These are phyloP conservation scores for Sphaerostilbella broomeana DNA, from an alignment of 2,329 filamentous ascomycete genomes.

Conservation along the genomic window DNA sequence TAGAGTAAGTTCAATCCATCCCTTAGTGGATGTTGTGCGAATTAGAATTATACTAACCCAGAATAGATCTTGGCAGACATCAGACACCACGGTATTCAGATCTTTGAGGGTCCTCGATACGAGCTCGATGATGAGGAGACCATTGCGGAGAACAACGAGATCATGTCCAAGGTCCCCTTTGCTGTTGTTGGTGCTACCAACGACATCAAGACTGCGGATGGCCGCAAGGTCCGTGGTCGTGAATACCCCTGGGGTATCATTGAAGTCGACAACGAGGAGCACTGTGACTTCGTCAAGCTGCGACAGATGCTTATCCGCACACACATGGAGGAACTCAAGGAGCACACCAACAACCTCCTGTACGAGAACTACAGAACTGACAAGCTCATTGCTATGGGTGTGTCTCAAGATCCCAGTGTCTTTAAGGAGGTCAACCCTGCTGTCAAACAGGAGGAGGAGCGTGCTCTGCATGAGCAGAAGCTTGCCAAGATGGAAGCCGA, in stretches of 20 bases:
- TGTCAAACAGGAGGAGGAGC: conserved; percentile 99
- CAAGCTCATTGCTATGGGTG: conserved; percentile 97
- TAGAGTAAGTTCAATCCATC: conserved; percentile 60
- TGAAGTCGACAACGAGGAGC: conserved; percentile 99
- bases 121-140: conserved; percentile 99
- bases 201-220: conserved; percentile 85
- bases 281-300: conserved; percentile 99
- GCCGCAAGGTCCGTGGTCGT: conserved; percentile 91
- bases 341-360: conserved; percentile 97
- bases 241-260: conserved; percentile 98
- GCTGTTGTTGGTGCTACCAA: conserved; percentile 95
- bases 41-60: neutral
- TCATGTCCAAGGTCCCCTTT: conserved; percentile 99
- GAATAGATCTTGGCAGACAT: conserved; percentile 90
- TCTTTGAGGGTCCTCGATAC: conserved; percentile 97
- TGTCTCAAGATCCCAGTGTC: conserved; percentile 95
- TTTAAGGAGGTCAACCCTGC: conserved; percentile 99
- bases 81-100: conserved; percentile 94
- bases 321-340: conserved; percentile 99
- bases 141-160: conserved; percentile 99
- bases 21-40: neutral
- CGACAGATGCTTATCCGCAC: conserved; percentile 99
- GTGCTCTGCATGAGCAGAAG: conserved; percentile 96
- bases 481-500: conserved; percentile 99
- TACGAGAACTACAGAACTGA: conserved; percentile 99